Conservation (phyloP, 331 rosid species). For the Rosa hybrid region DNA sequence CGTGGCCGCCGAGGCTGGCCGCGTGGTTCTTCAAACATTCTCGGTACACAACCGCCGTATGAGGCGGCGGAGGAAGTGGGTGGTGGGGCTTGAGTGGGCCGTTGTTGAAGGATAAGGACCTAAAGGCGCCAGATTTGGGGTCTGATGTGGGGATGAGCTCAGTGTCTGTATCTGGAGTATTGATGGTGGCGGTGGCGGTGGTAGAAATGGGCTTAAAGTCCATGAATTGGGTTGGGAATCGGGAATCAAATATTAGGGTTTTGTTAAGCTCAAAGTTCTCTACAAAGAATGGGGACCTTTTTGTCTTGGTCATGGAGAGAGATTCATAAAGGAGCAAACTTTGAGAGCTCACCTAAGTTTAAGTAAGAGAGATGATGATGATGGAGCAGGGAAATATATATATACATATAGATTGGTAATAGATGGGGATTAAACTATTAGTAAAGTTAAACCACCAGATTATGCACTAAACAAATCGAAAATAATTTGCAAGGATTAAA, state of each 20-base stretch:
- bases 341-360: neutral
- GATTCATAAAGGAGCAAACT: conserved; percentile 6
- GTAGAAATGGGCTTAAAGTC: conserved; percentile 33
- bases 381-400: neutral
- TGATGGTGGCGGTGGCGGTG: conserved; percentile 23
- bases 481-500: neutral
- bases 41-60: conserved; percentile 40
- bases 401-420: neutral
- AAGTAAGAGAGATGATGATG: neutral
- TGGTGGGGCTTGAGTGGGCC: conserved; percentile 46
- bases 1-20: conserved; percentile 76
- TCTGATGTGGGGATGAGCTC: conserved; percentile 42
- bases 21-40: conserved; percentile 94
- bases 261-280: conserved; percentile 20
- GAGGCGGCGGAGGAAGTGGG: conserved; percentile 24
- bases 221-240: conserved; percentile 38
- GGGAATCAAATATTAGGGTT: conserved; percentile 42
- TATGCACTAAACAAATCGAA: neutral
- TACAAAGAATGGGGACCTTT: conserved; percentile 1
- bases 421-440: neutral
- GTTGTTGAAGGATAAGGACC: conserved; percentile 48
- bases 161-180: conserved; percentile 36
- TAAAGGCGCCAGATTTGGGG: conserved; percentile 25
- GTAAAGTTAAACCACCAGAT: neutral
- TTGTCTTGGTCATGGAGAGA: neutral